phyloP scores from a whole-genome alignment of 2,329 filamentous ascomycete genomes.

The Paraconiothyrium brasiliense region DNA sequence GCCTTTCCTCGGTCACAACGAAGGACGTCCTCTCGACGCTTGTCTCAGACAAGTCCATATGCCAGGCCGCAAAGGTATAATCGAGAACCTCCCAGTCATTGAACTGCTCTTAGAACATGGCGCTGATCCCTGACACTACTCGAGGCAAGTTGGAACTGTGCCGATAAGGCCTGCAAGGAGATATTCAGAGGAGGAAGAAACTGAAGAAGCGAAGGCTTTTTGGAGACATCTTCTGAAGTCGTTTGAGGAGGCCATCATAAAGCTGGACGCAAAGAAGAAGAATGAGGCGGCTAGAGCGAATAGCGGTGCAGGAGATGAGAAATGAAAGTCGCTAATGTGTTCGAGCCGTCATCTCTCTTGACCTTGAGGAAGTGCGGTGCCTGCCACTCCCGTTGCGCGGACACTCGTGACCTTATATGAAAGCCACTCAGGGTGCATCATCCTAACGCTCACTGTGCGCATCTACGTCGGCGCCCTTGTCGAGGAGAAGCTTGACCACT shows the following conservation, averaged over 20 bases:
- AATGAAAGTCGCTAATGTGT: not conserved
- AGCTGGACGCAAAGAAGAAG: slow-evolving; percentile 14
- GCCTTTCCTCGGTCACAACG: slow-evolving; percentile 11
- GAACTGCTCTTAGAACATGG: slow-evolving; percentile 87
- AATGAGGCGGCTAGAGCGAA: no score
- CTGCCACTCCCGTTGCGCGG: no score
- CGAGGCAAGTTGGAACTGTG: not conserved
- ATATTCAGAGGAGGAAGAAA: slow-evolving; percentile 7
- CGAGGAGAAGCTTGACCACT: not conserved
- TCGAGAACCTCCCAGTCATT: slow-evolving; percentile 64
- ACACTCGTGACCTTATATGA: no score
- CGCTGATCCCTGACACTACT: slow-evolving; percentile 73
- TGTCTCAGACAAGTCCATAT: slow-evolving; percentile 15
- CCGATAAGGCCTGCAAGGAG: slow-evolving; percentile 14
- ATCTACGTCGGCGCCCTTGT: not conserved
- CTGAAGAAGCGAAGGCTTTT: slow-evolving; percentile 15
- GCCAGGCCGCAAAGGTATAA: slow-evolving; percentile 6
- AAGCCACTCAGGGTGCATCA: no score
- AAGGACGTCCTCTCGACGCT: slow-evolving; percentile 20
- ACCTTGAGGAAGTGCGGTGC: no score
- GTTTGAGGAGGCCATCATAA: slow-evolving; percentile 19
- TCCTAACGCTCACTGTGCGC: no score
- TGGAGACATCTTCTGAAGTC: slow-evolving; percentile 16
- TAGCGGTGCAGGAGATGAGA: no score
- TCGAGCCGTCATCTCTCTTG: no score